Evolutionary conservation across 208 protist genomes (phyloP).

Genomic region (Phytomonas sp.): DNA sequence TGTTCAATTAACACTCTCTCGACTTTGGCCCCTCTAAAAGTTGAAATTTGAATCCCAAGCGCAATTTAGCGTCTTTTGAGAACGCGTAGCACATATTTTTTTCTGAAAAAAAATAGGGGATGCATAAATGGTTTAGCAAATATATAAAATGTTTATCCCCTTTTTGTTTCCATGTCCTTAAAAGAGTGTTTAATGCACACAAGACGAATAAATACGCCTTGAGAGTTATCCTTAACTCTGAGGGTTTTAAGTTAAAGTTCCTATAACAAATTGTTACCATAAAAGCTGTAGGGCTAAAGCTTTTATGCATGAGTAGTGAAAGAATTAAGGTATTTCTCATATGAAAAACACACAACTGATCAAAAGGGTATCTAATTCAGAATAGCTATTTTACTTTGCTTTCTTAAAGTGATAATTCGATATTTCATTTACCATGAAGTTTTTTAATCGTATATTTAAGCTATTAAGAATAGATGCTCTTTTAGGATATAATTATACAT

Average conservation of each 20-base stretch:
- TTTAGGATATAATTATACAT: not conserved
- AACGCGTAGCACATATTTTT: not conserved
- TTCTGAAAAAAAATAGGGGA: not conserved
- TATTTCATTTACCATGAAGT: not conserved
- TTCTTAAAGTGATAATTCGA: not conserved
- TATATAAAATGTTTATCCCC: not conserved
- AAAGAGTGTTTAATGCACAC: not conserved
- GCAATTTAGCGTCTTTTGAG: not conserved
- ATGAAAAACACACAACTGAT: not conserved
- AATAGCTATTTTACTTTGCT: not conserved
- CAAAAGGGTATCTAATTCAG: not conserved
- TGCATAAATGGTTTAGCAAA: not conserved
- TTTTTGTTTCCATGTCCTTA: not conserved
- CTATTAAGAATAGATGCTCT: not conserved
- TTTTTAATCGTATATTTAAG: not conserved
- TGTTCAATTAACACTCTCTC: not conserved
- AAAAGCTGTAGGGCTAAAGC: not conserved
- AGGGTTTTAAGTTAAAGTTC: not conserved
- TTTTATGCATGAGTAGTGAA: not conserved
- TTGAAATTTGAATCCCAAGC: not conserved
- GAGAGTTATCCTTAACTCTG: not conserved
- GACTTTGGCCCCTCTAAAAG: not conserved
- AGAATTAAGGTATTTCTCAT: not conserved
- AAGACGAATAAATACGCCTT: not conserved
- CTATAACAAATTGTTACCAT: not conserved